phyloP scores from a whole-genome alignment of 306 rosid genomes.

The Potentilla sterilis region DNA sequence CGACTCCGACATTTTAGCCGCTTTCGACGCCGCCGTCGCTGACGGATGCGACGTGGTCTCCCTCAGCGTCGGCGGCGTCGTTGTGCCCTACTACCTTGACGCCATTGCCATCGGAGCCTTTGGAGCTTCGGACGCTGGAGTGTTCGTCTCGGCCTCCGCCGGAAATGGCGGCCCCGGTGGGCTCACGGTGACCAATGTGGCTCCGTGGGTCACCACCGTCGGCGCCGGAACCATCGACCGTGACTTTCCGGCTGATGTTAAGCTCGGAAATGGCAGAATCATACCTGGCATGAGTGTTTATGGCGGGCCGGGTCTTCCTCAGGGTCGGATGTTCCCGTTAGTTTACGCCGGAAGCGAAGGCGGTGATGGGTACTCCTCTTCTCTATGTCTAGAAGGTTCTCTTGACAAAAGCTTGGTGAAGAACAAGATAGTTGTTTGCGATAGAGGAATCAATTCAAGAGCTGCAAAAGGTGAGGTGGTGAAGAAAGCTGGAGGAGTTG shows the following conservation, averaged over 20 bases:
- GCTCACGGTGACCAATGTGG: slow-evolving; percentile 71
- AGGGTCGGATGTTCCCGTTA: slow-evolving; percentile 67
- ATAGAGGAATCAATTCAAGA: slow-evolving; percentile 81
- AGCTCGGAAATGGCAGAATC: slow-evolving; percentile 64
- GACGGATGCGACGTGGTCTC: slow-evolving; percentile 80
- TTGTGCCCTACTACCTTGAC: slow-evolving; percentile 79
- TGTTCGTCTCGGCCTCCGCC: slow-evolving; percentile 80
- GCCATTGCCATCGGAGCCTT: slow-evolving; percentile 71
- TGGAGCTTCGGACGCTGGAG: slow-evolving; percentile 56
- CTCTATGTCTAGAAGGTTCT: slow-evolving; percentile 78
- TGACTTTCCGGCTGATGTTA: slow-evolving; percentile 80
- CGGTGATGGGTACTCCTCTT: slow-evolving; percentile 76
- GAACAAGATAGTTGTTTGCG: slow-evolving; percentile 79
- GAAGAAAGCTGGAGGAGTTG: slow-evolving; percentile 75
- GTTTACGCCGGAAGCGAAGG: slow-evolving; percentile 66
- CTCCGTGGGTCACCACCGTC: slow-evolving; percentile 89
- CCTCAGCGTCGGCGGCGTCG: slow-evolving; percentile 88
- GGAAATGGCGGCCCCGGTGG: slow-evolving; percentile 93
- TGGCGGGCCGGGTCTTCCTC: slow-evolving; percentile 68
- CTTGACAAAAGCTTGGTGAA: slow-evolving; percentile 53
- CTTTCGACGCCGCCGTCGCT: slow-evolving; percentile 74
- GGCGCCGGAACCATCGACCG: slow-evolving; percentile 94
- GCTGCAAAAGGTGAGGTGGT: slow-evolving; percentile 85
- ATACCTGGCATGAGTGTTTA: slow-evolving; percentile 64
- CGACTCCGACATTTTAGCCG: slow-evolving; percentile 82